Evolutionary conservation across 2,329 filamentous ascomycete genomes (phyloP).

Genomic region (Dactylonectria estremocensis): DNA sequence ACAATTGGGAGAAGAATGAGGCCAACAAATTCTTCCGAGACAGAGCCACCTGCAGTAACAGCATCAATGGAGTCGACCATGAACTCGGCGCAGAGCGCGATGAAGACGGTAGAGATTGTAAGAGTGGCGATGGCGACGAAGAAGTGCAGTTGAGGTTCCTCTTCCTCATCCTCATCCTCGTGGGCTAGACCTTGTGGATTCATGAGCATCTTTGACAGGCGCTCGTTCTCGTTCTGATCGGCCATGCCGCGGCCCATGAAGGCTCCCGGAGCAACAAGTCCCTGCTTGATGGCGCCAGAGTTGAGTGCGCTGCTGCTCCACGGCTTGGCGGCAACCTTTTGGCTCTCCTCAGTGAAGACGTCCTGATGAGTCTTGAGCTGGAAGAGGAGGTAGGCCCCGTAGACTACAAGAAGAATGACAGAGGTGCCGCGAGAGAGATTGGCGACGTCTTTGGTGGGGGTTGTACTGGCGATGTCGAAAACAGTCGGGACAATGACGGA

Average conservation of each 20-base stretch:
- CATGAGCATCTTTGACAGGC: constrained; percentile 61
- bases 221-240: constrained; percentile 57
- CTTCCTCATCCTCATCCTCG: constrained; percentile 77
- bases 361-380: constrained; percentile 88
- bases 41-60: constrained; percentile 71
- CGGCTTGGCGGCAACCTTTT: constrained; percentile 79
- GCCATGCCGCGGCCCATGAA: constrained; percentile 56
- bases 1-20: constrained; percentile 86
- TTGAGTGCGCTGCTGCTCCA: constrained; percentile 53
- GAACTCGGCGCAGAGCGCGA: constrained; percentile 86
- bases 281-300: constrained; percentile 56
- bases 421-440: constrained; percentile 80
- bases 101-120: constrained; percentile 80
- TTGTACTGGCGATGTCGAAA: constrained; percentile 72
- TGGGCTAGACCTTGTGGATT: constrained; percentile 55
- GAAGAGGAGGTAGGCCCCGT: constrained; percentile 88
- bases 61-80: constrained; percentile 81
- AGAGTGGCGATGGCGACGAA: constrained; percentile 81
- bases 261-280: constrained; percentile 58
- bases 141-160: constrained; percentile 80
- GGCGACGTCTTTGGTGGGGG: constrained; percentile 66
- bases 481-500: constrained; percentile 92
- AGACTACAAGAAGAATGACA: constrained; percentile 87
- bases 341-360: constrained; percentile 85
- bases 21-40: constrained; percentile 84